Percentiles rank a stretch among this genome's conserved stretches.
Evolutionary conservation across 768 basidiomycete species (phyloP).

Genomic region (Trametes villosa): DNA sequence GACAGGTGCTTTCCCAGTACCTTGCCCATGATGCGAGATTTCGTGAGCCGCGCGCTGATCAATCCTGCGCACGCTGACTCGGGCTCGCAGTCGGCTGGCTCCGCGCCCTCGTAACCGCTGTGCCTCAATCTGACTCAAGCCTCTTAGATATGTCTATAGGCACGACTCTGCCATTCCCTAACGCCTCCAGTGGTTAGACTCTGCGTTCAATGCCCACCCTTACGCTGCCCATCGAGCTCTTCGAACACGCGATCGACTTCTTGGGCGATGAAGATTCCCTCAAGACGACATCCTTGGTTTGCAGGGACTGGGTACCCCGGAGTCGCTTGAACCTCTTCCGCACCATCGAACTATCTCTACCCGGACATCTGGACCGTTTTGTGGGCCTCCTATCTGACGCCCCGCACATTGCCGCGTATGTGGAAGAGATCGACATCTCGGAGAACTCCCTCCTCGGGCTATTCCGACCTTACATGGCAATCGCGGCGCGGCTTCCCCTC

Average conservation of each 20-base stretch:
- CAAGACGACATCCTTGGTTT: slow-evolving; percentile 10
- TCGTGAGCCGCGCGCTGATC: too few relatives aligned
- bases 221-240: slow-evolving; percentile 20
- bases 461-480: slow-evolving; percentile 10
- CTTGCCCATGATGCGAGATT: too few relatives aligned
- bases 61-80: too few relatives aligned
- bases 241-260: slow-evolving; percentile 22
- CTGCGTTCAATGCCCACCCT: neutral
- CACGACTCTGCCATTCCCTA: too few relatives aligned
- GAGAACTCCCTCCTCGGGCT: slow-evolving; percentile 18
- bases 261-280: slow-evolving; percentile 21
- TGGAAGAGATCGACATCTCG: slow-evolving; percentile 22
- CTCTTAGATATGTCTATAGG: too few relatives aligned
- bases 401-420: slow-evolving; percentile 11
- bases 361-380: slow-evolving; percentile 12
- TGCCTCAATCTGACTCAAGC: too few relatives aligned
- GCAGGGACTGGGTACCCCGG: slow-evolving; percentile 17
- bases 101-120: too few relatives aligned
- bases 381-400: slow-evolving; percentile 1
- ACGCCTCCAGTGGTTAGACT: too few relatives aligned
- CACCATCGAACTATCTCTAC: slow-evolving; percentile 6
- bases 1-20: too few relatives aligned
- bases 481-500: slow-evolving; percentile 14
- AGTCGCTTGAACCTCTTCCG: slow-evolving; percentile 24
- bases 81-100: too few relatives aligned